Evolutionary conservation across 78 protist genomes (phyloP), one percentile per base, ranked within the genome.

Genomic region (Dictyostelium capitatum): DNA sequence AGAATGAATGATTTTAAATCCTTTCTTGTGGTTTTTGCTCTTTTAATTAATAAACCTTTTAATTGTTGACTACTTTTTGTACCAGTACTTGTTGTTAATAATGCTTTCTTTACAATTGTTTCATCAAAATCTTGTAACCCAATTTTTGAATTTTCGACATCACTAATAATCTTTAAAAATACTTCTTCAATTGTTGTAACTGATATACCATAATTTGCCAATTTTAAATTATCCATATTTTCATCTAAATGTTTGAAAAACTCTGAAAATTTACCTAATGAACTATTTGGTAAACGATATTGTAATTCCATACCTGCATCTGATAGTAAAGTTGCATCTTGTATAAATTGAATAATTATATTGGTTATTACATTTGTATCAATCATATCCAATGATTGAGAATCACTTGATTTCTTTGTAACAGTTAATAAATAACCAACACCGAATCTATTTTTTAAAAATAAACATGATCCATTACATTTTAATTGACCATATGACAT

Each of bases 361-460:
- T 57, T 43, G 25, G 53, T 48, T 7, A 75, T n/a, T 30, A 73
- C 3, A 70, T 80, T 46, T 3, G 73, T n/a, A n/a, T n/a, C n/a
- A n/a, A n/a, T n/a, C n/a, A n/a, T n/a, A n/a, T n/a, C n/a, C 7
- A 53, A 73, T 4, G 0, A 5, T 25, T 9, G 1, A 17, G 20
- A 11, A 6, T 57, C 30, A 4, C 43, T 37, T 57, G 87, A 57
- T 15, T 10, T 77, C 7, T 30, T 80, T 12, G 79, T 37, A 10
- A 87, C 19, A 3, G 79, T 69, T 19, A 97, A 46, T 74, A 11
- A 47, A 83, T 97, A 98, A 23, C 99, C 98, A 0, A 62, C 95
- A 12, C 98, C 99, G 62, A 90, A 97, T 30, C 91, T 32, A 11
- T 41, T 57, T 83, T 97, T 97, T 57, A 98, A 84, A 30, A 79